Evolutionary conservation across 495 filamentous ascomycete species (phyloP), one percentile per base, ranked within the genome.

Genomic region (Patellaria atrata): DNA sequence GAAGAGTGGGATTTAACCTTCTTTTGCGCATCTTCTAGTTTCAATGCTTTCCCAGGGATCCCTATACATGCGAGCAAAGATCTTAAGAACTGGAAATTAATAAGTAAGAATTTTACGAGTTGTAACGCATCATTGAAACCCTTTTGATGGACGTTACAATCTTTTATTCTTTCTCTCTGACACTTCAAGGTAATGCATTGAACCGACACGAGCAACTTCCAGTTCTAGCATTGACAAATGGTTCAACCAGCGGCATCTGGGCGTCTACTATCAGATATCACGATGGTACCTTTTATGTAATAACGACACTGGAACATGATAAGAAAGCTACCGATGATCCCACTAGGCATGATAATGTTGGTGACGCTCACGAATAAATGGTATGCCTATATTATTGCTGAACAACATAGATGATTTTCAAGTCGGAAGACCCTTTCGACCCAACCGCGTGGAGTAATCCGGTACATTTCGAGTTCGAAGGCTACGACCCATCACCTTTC

Each of bases 1-100:
- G 42, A 52, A 1, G 59, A 68, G 18, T 58, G 55, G 38, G 53
- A 66, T 29, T 41, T 62, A 15, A 70, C 63, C 8, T 67, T 65
- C 50, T 71, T 65, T 49, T 68, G 64, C 35, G 64, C 62, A 4
- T 60, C 58, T 2, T 70, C 65, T 8, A 64, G 57, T 46, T 71
- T 73, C 53, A 63, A 64, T 27, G 56, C 58, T 3, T 70, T 70
- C 33, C 69, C 69, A 9, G 67, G 60, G 0, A 61, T 71, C 22
- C 66, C 65, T 2, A 54, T 71, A 16, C 61, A 69, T 30, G 61
- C 62, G 11, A 65, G 61, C 51, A 60, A 60, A 35, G 66, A 71
- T 38, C 52, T 71, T 24, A 48, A 55, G 32, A 62, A 57, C 30
- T 73, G 65, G 66, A 65, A 61, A 39, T 52, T 70, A 1, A 56